Evolutionary conservation across 495 filamentous ascomycete genomes (phyloP).

Genomic region (Chaetomium fimeti): DNA sequence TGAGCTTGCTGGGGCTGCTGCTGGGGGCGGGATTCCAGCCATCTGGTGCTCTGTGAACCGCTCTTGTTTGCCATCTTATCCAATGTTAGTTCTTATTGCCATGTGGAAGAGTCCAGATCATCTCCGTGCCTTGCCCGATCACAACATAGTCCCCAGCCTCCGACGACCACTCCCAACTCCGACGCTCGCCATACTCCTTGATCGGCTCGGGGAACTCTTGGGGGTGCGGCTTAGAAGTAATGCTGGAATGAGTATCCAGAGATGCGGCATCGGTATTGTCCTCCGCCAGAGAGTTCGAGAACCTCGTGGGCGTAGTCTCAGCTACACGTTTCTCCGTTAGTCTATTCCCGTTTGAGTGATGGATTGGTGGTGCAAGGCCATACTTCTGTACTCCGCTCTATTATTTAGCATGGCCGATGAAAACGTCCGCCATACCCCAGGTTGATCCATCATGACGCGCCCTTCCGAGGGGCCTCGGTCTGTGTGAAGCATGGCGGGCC

Average conservation of each 20-base stretch:
- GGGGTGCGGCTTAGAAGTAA: not conserved
- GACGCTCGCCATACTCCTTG: slow-evolving; percentile 21
- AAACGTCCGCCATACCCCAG: too few species aligned
- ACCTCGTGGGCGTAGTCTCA: not conserved
- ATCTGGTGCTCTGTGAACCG: slow-evolving; percentile 2
- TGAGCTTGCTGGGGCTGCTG: not conserved
- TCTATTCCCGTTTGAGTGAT: not conserved
- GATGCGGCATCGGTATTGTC: not conserved
- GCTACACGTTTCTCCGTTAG: not conserved
- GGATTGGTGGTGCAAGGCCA: not conserved
- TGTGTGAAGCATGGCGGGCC: not conserved
- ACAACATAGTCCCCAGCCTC: slow-evolving; percentile 16
- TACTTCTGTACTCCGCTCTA: not conserved
- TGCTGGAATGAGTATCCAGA: not conserved
- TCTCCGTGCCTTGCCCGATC: not conserved
- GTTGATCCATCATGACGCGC: not conserved
- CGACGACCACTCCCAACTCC: slow-evolving; percentile 18
- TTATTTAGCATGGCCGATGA: too few species aligned
- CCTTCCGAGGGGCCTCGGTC: not conserved
- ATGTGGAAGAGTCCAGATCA: not conserved
- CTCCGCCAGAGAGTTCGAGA: not conserved
- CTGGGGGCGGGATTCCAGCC: not conserved
- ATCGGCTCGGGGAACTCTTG: not conserved
- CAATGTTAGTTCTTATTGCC: not conserved
- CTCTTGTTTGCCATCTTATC: too few species aligned